Conservation (phyloP, 2,329 filamentous ascomycete species). For the Trichoderma atroviride region DNA sequence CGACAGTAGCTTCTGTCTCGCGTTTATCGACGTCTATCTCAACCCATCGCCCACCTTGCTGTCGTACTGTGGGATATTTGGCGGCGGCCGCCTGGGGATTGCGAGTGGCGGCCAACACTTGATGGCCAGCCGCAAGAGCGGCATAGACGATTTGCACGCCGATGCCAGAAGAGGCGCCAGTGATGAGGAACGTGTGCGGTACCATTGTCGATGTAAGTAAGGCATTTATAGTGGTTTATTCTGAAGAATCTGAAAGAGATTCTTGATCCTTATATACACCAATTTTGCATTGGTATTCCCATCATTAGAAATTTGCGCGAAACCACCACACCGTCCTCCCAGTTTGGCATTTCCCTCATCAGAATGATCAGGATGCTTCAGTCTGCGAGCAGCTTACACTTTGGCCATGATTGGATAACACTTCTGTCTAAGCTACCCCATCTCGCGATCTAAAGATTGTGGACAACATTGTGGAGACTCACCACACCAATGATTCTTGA, state of each 20-base stretch:
- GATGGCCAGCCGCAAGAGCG: slow-evolving; percentile 1
- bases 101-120: not conserved
- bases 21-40: not conserved
- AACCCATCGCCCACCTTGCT: slow-evolving; percentile 9
- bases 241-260: not conserved
- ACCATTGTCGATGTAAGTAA: not conserved
- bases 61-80: not conserved
- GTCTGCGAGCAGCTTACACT: not conserved
- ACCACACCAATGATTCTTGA: not conserved
- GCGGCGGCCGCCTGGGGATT: not conserved
- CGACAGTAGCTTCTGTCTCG: not conserved
- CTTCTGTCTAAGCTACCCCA: not conserved
- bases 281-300: not conserved
- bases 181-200: slow-evolving; percentile 10
- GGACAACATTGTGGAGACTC: not conserved
- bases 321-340: not conserved
- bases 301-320: not conserved
- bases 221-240: not conserved
- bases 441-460: not conserved
- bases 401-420: not conserved
- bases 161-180: slow-evolving; percentile 12
- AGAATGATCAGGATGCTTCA: not conserved
- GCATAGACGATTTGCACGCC: slow-evolving; percentile 8
- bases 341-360: not conserved
- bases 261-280: not conserved